These are phyloP conservation scores for Gypsophila paniculata DNA, from an alignment of 179 eudicot species.

Conservation along the genomic window DNA sequence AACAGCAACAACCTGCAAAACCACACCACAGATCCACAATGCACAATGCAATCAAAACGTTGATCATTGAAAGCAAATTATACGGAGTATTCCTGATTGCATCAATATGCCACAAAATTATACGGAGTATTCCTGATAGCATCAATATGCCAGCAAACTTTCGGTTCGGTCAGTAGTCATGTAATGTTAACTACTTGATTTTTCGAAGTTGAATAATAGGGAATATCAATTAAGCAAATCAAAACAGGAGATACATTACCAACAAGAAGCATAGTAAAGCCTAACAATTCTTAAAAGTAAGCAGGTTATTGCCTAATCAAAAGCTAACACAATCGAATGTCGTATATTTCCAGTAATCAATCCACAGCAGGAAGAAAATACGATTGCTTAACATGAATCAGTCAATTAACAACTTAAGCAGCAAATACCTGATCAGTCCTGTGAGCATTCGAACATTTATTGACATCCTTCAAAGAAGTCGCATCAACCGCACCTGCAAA, in stretches of 20 bases:
- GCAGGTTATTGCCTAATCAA: too few relatives aligned
- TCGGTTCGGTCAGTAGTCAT: too few relatives aligned
- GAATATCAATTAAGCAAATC: too few relatives aligned
- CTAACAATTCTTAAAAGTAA: too few relatives aligned
- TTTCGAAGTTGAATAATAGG: too few relatives aligned
- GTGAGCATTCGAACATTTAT: slow-evolving; percentile 32
- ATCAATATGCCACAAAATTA: background rate
- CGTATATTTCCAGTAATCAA: background rate
- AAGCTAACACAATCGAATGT: background rate
- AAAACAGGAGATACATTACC: too few relatives aligned
- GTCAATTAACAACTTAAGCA: background rate
- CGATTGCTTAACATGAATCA: background rate
- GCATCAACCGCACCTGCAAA: slow-evolving; percentile 28
- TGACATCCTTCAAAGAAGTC: slow-evolving; percentile 47
- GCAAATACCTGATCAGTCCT: slow-evolving; percentile 46
- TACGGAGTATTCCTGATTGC: background rate
- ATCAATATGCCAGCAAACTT: too few relatives aligned
- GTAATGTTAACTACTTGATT: too few relatives aligned
- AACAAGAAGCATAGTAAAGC: too few relatives aligned
- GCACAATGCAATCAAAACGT: background rate
- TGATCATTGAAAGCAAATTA: too few relatives aligned
- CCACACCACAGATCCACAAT: too few relatives aligned
- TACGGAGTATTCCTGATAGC: too few relatives aligned
- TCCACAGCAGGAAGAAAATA: background rate
- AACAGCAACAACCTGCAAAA: slow-evolving; percentile 69